A percentile compares a stretch with the other conserved stretches of the same genome.
Conservation (phyloP, 441 rosid genomes). For the Lepidium campestre region DNA sequence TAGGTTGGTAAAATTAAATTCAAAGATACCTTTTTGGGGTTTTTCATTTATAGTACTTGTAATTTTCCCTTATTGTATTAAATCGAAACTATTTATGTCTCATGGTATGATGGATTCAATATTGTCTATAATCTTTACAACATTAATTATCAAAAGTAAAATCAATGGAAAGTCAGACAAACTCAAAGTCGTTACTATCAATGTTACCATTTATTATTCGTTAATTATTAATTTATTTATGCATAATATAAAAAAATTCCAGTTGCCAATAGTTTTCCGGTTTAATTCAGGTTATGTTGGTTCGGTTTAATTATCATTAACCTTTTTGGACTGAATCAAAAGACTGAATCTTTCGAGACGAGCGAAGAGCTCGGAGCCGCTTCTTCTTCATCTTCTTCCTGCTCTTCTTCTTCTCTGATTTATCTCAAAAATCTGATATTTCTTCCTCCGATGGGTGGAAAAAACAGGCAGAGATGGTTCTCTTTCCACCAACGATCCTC, state of each 20-base stretch:
- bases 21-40: not conserved
- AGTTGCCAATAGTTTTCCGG: not conserved
- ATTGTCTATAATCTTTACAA: not conserved
- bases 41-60: not conserved
- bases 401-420: not conserved
- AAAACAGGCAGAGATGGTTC: constrained; percentile 67
- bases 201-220: constrained; percentile 1
- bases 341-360: not conserved
- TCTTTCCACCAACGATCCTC: constrained; percentile 42
- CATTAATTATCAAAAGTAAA: constrained; percentile 19
- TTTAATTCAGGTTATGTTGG: not conserved
- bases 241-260: not conserved
- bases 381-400: not conserved
- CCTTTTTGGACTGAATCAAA: not conserved
- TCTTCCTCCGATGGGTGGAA: constrained; percentile 48
- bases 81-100: not conserved
- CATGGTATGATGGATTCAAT: not conserved
- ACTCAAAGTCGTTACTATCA: constrained; percentile 10
- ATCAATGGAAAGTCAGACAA: constrained; percentile 1
- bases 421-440: not conserved
- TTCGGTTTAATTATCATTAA: constrained; percentile 9
- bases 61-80: not conserved
- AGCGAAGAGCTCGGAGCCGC: not conserved
- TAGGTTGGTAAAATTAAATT: not conserved
- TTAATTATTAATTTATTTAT: not conserved